phyloP scores from a whole-genome alignment of 75 land plant genomes.

The Sequoiadendron giganteum region DNA sequence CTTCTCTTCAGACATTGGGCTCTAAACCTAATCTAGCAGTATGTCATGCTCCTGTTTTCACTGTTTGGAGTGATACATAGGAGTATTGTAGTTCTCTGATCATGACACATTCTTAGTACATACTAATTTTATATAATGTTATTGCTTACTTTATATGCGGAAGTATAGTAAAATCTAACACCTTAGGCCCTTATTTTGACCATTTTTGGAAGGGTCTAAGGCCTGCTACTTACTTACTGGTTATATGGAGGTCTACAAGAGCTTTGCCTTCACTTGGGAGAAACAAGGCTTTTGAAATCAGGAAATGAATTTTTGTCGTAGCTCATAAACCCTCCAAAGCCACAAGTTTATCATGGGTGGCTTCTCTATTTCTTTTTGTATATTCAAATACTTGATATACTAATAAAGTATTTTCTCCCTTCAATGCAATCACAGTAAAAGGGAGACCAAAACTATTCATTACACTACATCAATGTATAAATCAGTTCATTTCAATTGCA shows the following conservation, averaged over 20 bases:
- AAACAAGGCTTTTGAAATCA: neutral
- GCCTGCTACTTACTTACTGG: neutral
- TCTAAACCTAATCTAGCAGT: neutral
- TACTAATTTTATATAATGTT: neutral
- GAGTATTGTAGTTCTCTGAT: neutral
- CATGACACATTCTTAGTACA: neutral
- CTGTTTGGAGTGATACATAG: neutral
- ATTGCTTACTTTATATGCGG: neutral
- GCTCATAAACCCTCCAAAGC: neutral
- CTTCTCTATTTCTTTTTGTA: neutral
- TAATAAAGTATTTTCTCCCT: neutral
- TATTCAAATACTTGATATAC: neutral
- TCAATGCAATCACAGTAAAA: neutral
- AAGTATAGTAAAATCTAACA: neutral
- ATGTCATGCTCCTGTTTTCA: neutral
- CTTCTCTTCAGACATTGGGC: neutral
- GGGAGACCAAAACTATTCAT: neutral
- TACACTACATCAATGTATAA: neutral
- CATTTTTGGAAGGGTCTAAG: neutral
- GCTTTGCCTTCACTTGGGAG: neutral
- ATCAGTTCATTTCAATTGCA: neutral
- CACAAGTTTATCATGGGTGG: neutral
- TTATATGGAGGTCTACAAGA: neutral
- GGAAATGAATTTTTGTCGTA: slow-evolving; percentile 1
- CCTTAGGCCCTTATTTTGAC: neutral